Percentiles rank a stretch among this genome's conserved stretches.
Conservation (phyloP, 352 stramenopile genomes). For the Globisporangium carolinianum region DNA sequence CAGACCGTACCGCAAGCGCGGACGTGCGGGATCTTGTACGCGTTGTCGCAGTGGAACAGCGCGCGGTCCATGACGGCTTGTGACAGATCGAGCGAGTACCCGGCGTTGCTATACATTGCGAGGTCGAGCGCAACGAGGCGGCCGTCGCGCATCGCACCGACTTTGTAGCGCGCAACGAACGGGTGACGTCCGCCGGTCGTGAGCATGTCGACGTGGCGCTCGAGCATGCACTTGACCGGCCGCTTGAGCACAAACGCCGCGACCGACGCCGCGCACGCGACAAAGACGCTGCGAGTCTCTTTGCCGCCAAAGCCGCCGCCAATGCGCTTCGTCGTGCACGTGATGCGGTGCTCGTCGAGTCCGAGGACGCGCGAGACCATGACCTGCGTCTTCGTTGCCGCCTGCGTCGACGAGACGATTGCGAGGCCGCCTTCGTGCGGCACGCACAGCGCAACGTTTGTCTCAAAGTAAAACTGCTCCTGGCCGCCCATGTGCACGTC, state of each 20-base stretch:
- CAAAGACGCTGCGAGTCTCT: conserved; percentile 90
- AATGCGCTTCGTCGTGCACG: conserved; percentile 91
- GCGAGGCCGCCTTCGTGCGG: conserved; percentile 88
- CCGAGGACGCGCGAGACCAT: conserved; percentile 88
- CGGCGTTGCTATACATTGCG: conserved; percentile 93
- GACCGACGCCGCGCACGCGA: conserved; percentile 88
- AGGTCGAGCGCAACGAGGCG: conserved; percentile 89
- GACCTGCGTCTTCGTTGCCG: conserved; percentile 89
- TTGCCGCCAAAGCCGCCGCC: conserved; percentile 96
- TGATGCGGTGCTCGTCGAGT: conserved; percentile 86
- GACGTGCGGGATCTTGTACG: conserved; percentile 92
- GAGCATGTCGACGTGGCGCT: conserved; percentile 94
- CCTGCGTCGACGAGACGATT: conserved; percentile 93
- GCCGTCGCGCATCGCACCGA: conserved; percentile 75
- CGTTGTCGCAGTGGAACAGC: conserved; percentile 94
- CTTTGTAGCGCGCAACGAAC: conserved; percentile 93
- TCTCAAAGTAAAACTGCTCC: conserved; percentile 96
- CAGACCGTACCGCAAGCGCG: conserved; percentile 85
- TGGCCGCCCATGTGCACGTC: conserved; percentile 89
- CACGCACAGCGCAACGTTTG: conserved; percentile 74
- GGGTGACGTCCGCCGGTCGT: conserved; percentile 90
- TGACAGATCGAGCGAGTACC: conserved; percentile 93
- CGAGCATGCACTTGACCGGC: conserved; percentile 88
- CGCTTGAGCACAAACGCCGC: conserved; percentile 83
- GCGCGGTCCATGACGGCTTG: conserved; percentile 92